Evolutionary conservation across 345 rosid species (phyloP).

Genomic region (Lepidium aucheri): DNA sequence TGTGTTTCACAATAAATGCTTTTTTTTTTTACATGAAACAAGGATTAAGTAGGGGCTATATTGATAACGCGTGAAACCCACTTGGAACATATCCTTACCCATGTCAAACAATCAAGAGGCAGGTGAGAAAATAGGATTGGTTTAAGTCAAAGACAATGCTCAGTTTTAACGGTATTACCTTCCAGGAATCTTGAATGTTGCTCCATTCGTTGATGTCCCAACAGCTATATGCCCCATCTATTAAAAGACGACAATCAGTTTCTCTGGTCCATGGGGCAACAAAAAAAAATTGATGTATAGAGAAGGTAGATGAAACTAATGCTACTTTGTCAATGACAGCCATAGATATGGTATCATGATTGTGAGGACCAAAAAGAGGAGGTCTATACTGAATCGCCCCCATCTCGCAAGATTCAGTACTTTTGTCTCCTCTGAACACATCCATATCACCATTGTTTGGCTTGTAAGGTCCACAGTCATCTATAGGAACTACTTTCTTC

Average conservation of each 20-base stretch:
- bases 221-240: constrained; percentile 87
- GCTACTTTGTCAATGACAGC: constrained; percentile 79
- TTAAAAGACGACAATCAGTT: neutral
- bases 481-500: constrained; percentile 56
- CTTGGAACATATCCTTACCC: neutral
- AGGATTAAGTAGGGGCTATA: neutral
- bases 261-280: neutral
- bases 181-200: constrained; percentile 90
- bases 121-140: too few species aligned
- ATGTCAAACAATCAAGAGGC: neutral
- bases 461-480: constrained; percentile 78
- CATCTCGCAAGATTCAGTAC: constrained; percentile 22
- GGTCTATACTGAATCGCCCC: constrained; percentile 30
- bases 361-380: constrained; percentile 58
- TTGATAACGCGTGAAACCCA: neutral
- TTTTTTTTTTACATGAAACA: neutral
- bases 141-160: neutral
- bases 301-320: constrained; percentile 5
- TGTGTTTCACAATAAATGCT: constrained; percentile 10
- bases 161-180: constrained; percentile 38
- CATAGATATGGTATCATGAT: constrained; percentile 92
- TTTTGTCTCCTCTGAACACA: constrained; percentile 3
- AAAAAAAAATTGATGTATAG: neutral
- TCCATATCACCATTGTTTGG: constrained; percentile 15
- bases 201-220: constrained; percentile 97